Evolutionary conservation across 169 alveolate species (phyloP), one percentile per base, ranked within the genome.

Genomic region (Plasmodium fragile): DNA sequence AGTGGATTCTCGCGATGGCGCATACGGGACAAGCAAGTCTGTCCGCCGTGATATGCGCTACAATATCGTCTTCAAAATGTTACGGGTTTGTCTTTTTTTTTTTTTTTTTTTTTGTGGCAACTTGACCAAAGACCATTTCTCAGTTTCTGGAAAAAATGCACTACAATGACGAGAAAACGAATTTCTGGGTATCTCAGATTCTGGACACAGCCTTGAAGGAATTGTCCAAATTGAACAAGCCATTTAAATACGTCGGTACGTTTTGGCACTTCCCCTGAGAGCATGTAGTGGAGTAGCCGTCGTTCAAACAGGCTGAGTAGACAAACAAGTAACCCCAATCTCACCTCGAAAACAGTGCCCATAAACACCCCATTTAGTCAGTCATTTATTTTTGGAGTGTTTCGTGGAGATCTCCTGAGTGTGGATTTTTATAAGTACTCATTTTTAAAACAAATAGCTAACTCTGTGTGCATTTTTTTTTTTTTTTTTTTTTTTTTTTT

Each of bases 171-270:
- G 98, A 96, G 36, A 96, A 96, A 81, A 97, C 96, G 41, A 95
- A 92, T 73, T 75, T 92, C 18, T 96, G 98, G 98, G 96, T 96
- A 53, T 72, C 92, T 78, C 96, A 96, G 80, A 95, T 96, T 77
- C 80, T 96, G 52, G 98, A 96, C 92, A 81, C 95, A 34, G 94
- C 97, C 53, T 85, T 96, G 39, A 96, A 96, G 92, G 98, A 96
- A 77, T 92, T 96, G 25, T 96, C 96, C 22, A 95, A 95, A 81
- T 95, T 96, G 28, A 81, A 95, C 81, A 96, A 96, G 92, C 95
- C 96, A 11, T 96, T 96, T 94, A 96, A 96, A 83, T 96, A 95
- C 92, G 93, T 92, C 43, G 97, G 97, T 95, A 84, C 36, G 75
- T 5, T 5, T 65, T 65, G 36, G 30, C 22, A 6, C 13, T 10